These are phyloP conservation scores for Przewalskia tangutica DNA, from an alignment of 257 asterid genomes.

Conservation along the genomic window DNA sequence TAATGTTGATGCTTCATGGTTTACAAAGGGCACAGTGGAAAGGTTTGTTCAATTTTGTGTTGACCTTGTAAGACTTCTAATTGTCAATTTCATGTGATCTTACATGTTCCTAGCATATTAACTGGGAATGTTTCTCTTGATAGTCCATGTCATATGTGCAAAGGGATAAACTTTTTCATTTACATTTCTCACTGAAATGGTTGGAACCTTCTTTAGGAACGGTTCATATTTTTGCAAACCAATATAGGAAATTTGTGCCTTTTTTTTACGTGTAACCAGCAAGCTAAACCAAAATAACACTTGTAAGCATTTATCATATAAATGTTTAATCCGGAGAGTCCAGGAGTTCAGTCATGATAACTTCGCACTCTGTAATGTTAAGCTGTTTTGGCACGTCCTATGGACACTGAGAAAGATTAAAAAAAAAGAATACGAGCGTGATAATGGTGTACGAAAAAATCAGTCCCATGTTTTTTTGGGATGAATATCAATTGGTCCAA, in stretches of 20 bases:
- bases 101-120: neutral
- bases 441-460: neutral
- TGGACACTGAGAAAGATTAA: neutral
- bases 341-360: neutral
- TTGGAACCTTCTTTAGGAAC: neutral
- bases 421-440: neutral
- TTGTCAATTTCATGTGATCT: neutral
- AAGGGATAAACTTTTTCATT: neutral
- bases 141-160: neutral
- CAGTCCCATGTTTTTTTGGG: neutral
- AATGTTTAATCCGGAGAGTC: neutral
- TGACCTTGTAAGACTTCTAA: neutral
- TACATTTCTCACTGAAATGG: neutral
- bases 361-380: neutral
- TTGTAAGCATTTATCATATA: neutral
- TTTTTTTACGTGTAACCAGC: neutral
- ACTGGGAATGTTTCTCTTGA: neutral
- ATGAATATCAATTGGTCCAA: slow-evolving; percentile 3
- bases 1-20: slow-evolving; percentile 59
- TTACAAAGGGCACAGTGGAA: slow-evolving; percentile 89
- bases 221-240: neutral
- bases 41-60: slow-evolving; percentile 41
- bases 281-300: neutral
- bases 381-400: neutral
- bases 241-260: neutral